These are phyloP conservation scores for Westerdykella ornata DNA, from an alignment of 2,329 filamentous ascomycete genomes.

Conservation along the genomic window DNA sequence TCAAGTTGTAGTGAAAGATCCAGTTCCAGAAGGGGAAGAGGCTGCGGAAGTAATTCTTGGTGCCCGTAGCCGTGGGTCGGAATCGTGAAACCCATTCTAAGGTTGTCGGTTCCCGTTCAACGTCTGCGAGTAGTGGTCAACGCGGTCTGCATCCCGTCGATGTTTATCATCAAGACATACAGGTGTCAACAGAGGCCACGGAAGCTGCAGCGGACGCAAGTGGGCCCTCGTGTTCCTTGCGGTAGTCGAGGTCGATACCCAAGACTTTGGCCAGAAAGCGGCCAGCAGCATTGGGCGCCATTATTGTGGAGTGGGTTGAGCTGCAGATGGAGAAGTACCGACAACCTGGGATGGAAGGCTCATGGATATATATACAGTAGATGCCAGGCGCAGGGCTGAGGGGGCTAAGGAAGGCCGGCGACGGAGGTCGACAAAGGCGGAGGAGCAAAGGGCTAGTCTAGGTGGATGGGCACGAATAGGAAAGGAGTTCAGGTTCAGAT, in stretches of 20 bases:
- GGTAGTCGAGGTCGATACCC: conserved; percentile 71
- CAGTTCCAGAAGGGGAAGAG: conserved; percentile 87
- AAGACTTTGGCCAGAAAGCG: conserved; percentile 62
- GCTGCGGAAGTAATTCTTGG: conserved; percentile 57
- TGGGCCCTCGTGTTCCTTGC: conserved; percentile 58
- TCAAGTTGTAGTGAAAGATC: conserved; percentile 80
- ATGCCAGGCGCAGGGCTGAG: conserved; percentile 2
- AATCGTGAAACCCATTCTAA: conserved; percentile 63
- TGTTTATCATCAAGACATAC: conserved; percentile 7
- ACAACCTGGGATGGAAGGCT: background rate
- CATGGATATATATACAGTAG: background rate
- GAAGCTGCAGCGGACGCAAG: conserved; percentile 50
- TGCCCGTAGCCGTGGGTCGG: conserved; percentile 52
- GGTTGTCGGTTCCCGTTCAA: conserved; percentile 73
- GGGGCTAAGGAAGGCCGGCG: background rate
- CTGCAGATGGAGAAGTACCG: conserved; percentile 1
- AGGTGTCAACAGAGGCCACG: conserved; percentile 55
- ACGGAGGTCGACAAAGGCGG: background rate
- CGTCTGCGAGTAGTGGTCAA: conserved; percentile 60
- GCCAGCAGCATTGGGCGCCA: conserved; percentile 9
- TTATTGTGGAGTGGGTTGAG: conserved; percentile 5
- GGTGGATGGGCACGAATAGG: background rate
- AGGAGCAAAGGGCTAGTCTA: conserved; percentile 1
- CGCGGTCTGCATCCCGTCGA: background rate
- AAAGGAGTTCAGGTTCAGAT: background rate